Conservation (phyloP, 441 rosid species). For the Aleurites moluccanus region DNA sequence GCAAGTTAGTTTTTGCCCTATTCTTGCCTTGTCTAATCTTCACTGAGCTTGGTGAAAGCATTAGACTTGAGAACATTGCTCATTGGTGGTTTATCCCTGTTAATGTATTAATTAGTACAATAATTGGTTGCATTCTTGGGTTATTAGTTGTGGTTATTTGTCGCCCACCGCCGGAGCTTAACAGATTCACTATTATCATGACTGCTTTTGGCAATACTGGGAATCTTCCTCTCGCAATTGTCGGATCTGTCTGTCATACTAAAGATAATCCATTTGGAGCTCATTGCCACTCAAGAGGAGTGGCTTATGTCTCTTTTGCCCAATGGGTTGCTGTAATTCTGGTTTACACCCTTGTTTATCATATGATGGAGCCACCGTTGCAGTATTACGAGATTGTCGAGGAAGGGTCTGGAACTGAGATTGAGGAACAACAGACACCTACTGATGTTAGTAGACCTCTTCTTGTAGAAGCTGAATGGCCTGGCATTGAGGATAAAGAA, state of each 20-base stretch:
- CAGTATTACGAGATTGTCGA: conserved; percentile 75
- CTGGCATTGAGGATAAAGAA: conserved; percentile 91
- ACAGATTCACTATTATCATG: conserved; percentile 76
- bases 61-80: conserved; percentile 49
- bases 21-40: conserved; percentile 92
- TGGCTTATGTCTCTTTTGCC: conserved; percentile 85
- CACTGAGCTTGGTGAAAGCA: conserved; percentile 80
- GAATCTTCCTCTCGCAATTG: conserved; percentile 75
- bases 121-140: conserved; percentile 65
- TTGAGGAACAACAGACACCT: conserved; percentile 43
- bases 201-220: conserved; percentile 93
- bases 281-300: conserved; percentile 65
- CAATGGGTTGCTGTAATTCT: conserved; percentile 93
- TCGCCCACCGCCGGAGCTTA: conserved; percentile 74
- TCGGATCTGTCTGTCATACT: conserved; percentile 77
- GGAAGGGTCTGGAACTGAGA: conserved; percentile 61
- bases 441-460: conserved; percentile 66
- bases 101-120: conserved; percentile 68
- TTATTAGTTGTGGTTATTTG: conserved; percentile 64
- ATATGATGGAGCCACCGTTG: conserved; percentile 96
- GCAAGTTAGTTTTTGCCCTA: conserved; percentile 87
- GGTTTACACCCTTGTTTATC: conserved; percentile 88
- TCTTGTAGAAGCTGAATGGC: conserved; percentile 93
- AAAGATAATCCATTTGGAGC: conserved; percentile 64
- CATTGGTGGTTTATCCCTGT: conserved; percentile 94